These are phyloP conservation scores for Angomonas deanei DNA, from an alignment of 208 protist species.

Conservation along the genomic window DNA sequence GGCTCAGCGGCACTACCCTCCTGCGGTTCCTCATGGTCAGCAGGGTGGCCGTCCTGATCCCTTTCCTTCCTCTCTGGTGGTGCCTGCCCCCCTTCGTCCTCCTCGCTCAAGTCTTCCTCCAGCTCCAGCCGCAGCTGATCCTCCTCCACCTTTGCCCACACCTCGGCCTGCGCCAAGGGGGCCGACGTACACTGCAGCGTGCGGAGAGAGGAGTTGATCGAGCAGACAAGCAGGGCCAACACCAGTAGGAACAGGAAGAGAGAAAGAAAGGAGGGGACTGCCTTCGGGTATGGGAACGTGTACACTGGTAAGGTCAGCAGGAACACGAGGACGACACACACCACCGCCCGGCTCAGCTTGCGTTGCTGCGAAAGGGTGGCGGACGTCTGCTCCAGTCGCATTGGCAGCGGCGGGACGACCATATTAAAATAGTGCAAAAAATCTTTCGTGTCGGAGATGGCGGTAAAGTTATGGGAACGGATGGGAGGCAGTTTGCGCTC, in stretches of 20 bases:
- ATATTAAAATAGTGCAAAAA: conserved; percentile 46
- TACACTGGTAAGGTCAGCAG: conserved; percentile 24
- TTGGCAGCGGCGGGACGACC: conserved; percentile 27
- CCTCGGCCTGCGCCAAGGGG: conserved; percentile 26
- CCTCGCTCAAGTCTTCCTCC: background rate
- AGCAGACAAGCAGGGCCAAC: conserved; percentile 16
- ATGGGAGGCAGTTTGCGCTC: conserved; percentile 53
- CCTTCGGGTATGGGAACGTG: conserved; percentile 24
- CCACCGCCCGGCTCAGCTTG: conserved; percentile 19
- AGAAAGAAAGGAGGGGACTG: conserved; percentile 27
- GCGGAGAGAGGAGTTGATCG: conserved; percentile 25
- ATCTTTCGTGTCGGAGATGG: conserved; percentile 24
- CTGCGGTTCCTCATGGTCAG: background rate
- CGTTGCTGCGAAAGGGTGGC: conserved; percentile 15
- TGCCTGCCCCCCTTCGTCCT: background rate
- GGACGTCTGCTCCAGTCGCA: conserved; percentile 19
- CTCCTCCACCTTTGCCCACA: conserved; percentile 20
- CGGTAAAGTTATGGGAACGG: conserved; percentile 43
- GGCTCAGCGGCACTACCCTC: background rate
- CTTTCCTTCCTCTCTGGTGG: no score
- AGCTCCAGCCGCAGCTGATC: background rate
- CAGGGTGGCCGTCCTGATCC: background rate
- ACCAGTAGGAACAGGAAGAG: conserved; percentile 30
- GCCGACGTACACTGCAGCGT: conserved; percentile 36
- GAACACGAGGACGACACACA: conserved; percentile 29